Conservation (phyloP, 495 filamentous ascomycete species). For the Penicillium ochrochloron region DNA sequence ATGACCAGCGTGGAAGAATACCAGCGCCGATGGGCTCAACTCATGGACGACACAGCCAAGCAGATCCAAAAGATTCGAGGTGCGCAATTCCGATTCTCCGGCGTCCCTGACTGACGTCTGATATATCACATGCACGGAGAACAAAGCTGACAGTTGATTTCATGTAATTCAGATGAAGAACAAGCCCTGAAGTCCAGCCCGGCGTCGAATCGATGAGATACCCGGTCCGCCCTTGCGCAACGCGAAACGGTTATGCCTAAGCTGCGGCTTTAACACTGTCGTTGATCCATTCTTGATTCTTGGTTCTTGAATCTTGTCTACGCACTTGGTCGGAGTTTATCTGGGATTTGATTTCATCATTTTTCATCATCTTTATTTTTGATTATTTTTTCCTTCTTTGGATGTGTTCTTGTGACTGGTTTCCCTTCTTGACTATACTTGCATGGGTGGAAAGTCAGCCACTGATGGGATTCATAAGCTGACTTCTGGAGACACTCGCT, state of each 20-base stretch:
- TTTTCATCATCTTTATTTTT: conserved; percentile 1
- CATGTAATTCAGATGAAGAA: conserved; percentile 27
- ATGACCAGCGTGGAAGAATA: conserved; percentile 27
- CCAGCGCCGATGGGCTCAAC: conserved; percentile 31
- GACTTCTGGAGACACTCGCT: conserved; percentile 8
- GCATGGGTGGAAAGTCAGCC: conserved; percentile 7
- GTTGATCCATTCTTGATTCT: conserved; percentile 9
- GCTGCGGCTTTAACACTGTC: neutral
- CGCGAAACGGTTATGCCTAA: neutral
- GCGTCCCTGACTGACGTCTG: neutral
- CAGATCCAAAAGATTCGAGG: conserved; percentile 35
- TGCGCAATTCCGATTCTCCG: conserved; percentile 15
- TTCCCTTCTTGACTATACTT: conserved; percentile 12
- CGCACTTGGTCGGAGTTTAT: conserved; percentile 16
- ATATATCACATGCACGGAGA: conserved; percentile 27
- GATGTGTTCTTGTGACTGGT: conserved; percentile 9
- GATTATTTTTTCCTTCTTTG: neutral
- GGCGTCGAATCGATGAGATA: conserved; percentile 12
- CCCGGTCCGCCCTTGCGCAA: conserved; percentile 6
- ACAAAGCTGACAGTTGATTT: conserved; percentile 15
- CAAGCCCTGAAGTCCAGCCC: conserved; percentile 19
- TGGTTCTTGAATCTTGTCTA: neutral
- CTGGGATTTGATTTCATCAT: neutral
- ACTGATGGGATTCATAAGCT: neutral
- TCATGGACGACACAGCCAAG: conserved; percentile 31